Percentiles rank a stretch among this genome's conserved stretches.
phyloP scores from a whole-genome alignment of 2,329 filamentous ascomycete genomes.

The Diaporthe eres region DNA sequence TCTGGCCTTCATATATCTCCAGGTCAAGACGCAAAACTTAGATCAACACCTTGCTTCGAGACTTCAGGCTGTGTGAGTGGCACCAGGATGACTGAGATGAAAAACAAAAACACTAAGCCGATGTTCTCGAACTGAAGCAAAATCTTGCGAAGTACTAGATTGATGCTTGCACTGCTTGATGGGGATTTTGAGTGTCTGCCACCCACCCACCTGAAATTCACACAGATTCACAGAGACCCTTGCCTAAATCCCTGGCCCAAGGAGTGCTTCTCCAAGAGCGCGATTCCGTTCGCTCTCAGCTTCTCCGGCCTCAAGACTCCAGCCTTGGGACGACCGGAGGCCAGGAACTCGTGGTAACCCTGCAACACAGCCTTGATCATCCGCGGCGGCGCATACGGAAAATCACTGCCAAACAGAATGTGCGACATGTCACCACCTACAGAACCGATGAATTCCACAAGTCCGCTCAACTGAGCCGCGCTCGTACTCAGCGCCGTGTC shows the following conservation, averaged over 20 bases:
- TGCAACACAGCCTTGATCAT: constrained; percentile 33
- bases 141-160: no score
- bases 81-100: not conserved
- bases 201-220: not conserved
- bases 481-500: constrained; percentile 52
- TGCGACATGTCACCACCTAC: constrained; percentile 42
- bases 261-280: constrained; percentile 38
- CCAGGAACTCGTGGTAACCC: constrained; percentile 38
- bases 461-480: constrained; percentile 46
- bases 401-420: constrained; percentile 54
- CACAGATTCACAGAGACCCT: not conserved
- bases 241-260: not conserved
- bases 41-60: not conserved
- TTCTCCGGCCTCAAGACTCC: constrained; percentile 35
- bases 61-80: not conserved
- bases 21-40: no score
- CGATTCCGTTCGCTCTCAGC: constrained; percentile 30
- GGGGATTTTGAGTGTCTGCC: no score
- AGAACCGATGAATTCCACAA: constrained; percentile 48
- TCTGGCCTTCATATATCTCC: not conserved
- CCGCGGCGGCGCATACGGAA: constrained; percentile 51
- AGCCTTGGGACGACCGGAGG: constrained; percentile 26
- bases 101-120: not conserved
- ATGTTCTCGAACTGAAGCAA: not conserved
- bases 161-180: not conserved